Conservation (phyloP, 2,329 filamentous ascomycete species). For the Bimuria novae-zelandiae region DNA sequence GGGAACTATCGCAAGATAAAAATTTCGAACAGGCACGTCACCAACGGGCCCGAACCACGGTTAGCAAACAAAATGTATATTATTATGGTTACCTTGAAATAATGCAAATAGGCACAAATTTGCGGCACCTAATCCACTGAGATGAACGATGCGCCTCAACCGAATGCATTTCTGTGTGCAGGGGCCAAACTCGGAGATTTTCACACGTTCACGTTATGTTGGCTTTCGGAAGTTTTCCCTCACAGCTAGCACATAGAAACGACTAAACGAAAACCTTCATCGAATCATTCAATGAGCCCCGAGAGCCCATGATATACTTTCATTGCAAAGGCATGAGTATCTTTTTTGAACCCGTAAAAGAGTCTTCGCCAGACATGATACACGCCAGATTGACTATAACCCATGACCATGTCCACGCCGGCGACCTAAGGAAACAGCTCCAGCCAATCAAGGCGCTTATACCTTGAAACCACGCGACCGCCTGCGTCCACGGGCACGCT, state of each 20-base stretch:
- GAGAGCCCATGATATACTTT: slow-evolving; percentile 39
- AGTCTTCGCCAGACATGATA: slow-evolving; percentile 43
- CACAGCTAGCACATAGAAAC: background rate
- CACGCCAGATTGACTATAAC: slow-evolving; percentile 41
- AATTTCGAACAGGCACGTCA: slow-evolving; percentile 7
- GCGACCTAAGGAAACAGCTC: slow-evolving; percentile 44
- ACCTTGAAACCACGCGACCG: slow-evolving; percentile 99
- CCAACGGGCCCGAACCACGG: background rate
- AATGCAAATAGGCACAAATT: too few species aligned
- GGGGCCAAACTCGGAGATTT: too few species aligned
- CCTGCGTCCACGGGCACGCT: slow-evolving; percentile 98
- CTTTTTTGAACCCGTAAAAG: slow-evolving; percentile 42
- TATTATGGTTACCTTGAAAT: too few species aligned
- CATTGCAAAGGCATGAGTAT: slow-evolving; percentile 45
- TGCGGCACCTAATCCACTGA: too few species aligned
- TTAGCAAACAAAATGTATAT: background rate
- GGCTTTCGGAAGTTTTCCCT: background rate
- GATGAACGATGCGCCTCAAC: too few species aligned
- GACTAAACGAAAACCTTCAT: slow-evolving; percentile 22
- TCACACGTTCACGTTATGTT: too few species aligned
- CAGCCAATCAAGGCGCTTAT: slow-evolving; percentile 60
- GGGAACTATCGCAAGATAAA: slow-evolving; percentile 4
- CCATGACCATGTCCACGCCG: slow-evolving; percentile 45
- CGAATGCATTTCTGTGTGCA: too few species aligned
- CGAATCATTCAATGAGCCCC: slow-evolving; percentile 38